A percentile compares a stretch with the other conserved stretches of the same genome.
Evolutionary conservation across 2,329 filamentous ascomycete genomes (phyloP).

Genomic region (Onygenales sp.): DNA sequence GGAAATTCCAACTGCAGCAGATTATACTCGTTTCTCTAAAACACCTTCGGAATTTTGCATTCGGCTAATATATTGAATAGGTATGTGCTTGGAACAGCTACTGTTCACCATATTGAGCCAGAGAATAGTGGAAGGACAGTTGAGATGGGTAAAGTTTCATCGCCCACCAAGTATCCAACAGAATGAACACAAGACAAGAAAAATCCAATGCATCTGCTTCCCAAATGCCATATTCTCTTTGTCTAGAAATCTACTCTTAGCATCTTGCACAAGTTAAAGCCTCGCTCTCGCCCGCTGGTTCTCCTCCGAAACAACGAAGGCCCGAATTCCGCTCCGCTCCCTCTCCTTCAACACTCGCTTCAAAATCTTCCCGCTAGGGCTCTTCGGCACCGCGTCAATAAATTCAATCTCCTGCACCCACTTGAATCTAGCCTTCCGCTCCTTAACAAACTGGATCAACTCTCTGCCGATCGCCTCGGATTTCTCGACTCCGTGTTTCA

Average conservation of each 20-base stretch:
- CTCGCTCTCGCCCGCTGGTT: slow-evolving; percentile 1
- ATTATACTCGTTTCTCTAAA: neutral
- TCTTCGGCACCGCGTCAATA: slow-evolving; percentile 47
- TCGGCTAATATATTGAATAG: no score
- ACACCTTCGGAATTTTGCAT: no score
- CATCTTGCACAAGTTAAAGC: neutral
- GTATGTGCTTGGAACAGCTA: no score
- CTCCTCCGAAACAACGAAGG: neutral
- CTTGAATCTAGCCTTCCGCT: slow-evolving; percentile 3
- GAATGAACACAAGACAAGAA: neutral
- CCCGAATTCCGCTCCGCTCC: slow-evolving; percentile 20
- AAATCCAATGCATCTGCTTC: neutral
- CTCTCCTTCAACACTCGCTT: slow-evolving; percentile 46
- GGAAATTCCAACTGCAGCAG: no score
- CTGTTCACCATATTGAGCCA: no score
- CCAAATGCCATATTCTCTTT: neutral
- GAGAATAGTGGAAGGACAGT: no score
- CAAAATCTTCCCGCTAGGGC: slow-evolving; percentile 60
- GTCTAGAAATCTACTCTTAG: neutral
- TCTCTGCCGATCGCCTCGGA: neutral
- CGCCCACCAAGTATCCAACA: no score
- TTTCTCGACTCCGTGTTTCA: slow-evolving; percentile 1
- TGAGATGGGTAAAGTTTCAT: no score
- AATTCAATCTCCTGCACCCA: slow-evolving; percentile 4
- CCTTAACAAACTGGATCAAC: slow-evolving; percentile 1